Percentiles rank a stretch among this genome's conserved stretches.
Evolutionary conservation across 2,329 filamentous ascomycete genomes (phyloP).

Genomic region (Calonectria ilicicola): DNA sequence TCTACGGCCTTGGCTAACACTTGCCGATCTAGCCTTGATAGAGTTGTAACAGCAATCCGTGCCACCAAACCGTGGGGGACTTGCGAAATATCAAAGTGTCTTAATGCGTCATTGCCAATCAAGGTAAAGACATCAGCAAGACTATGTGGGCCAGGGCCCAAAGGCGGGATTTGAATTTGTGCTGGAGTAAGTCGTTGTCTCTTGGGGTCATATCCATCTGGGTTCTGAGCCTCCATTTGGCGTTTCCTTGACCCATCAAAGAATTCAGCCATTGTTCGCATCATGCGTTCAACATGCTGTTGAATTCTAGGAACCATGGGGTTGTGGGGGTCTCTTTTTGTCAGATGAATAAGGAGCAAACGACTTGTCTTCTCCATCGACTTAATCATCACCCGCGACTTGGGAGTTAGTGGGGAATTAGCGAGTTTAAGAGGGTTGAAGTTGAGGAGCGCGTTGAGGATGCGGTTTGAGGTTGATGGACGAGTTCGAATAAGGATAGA

Average conservation of each 20-base stretch:
- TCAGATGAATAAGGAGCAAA: constrained; percentile 83
- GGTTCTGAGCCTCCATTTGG: constrained; percentile 75
- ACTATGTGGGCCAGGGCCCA: constrained; percentile 81
- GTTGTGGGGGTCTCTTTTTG: constrained; percentile 87
- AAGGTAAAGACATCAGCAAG: constrained; percentile 89
- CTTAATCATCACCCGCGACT: constrained; percentile 83
- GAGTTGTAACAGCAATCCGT: constrained; percentile 83
- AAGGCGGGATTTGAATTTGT: constrained; percentile 71
- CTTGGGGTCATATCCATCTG: constrained; percentile 83
- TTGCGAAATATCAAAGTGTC: constrained; percentile 84
- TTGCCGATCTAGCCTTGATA: constrained; percentile 77
- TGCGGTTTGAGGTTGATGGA: constrained; percentile 84
- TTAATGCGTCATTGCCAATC: constrained; percentile 77
- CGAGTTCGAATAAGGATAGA: constrained; percentile 86
- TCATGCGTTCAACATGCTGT: constrained; percentile 85
- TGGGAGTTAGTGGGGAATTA: constrained; percentile 80
- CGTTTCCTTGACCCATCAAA: constrained; percentile 89
- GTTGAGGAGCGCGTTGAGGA: constrained; percentile 84
- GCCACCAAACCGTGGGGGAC: constrained; percentile 82
- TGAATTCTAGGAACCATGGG: constrained; percentile 83
- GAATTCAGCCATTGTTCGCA: constrained; percentile 81
- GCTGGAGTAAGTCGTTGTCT: constrained; percentile 73
- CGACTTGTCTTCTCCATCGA: constrained; percentile 96
- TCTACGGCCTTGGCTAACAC: constrained; percentile 80
- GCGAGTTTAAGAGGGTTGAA: constrained; percentile 93